Base-by-base conservation (phyloP, 441 rosid species). In the Erodium chrysanthum region DNA sequence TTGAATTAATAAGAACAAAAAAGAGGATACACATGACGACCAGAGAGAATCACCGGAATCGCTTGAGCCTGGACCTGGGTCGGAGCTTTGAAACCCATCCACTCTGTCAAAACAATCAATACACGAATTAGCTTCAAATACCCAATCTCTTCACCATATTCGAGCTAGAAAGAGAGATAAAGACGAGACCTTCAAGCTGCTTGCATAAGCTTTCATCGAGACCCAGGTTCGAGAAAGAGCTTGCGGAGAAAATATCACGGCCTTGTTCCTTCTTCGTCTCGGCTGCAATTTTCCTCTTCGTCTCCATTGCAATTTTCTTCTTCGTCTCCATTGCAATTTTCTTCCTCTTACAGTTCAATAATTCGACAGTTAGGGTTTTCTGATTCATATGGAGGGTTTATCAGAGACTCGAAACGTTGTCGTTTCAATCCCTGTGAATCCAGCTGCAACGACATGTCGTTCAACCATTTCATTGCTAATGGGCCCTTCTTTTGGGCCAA, bases 61-160 rank as follows among this genome's bases (percentile, higher is more conserved):
- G 98, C 84, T 80, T 89, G 88, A 79, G 97, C 97, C 77, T 93
- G 98, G 7, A 90, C 88, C 29, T n/a, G 77, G 0, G 98, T 93
- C 4, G 97, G 97, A 74, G 86, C 84, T 64, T 86, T 88, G 73
- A 87, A 90, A 22, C 91, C 89, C 85, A 93, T 78, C 81, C 90
- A 85, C 73, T 89, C 98, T 93, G 85, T 23, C 4, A 5, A 29
- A 29, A 23, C 15, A 61, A 66, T 29, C 22, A 18, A 14, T 48
- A 25, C 60, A 8, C 23, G 12, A 54, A 20, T 54, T 7, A 54
- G 60, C 25, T 54, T 54, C 12, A 54, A 54, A 18, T 2, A 54
- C 60, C 7, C 60, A 54, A 54, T 15, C 17, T 20, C 60, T 54
- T 54, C 22, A 54, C 60, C 3, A 20, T 8, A 44, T 1, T 44